These are phyloP conservation scores for Arthroderma uncinatum DNA, from an alignment of 2,329 filamentous ascomycete genomes.

Conservation along the genomic window DNA sequence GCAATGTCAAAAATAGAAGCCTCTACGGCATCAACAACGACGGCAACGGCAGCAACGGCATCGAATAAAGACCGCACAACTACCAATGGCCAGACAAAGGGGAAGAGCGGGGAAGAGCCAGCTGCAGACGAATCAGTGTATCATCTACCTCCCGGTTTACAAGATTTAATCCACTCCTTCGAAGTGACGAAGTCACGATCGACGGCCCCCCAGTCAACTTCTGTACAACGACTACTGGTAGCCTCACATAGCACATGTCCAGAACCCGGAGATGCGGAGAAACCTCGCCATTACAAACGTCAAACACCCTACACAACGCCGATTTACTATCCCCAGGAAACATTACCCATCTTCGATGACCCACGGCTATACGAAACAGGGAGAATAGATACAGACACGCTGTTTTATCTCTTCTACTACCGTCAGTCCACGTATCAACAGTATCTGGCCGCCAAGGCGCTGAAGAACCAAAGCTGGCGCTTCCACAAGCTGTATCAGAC, in stretches of 20 bases:
- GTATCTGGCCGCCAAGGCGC: slow-evolving; percentile 86
- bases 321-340: slow-evolving; percentile 81
- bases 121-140: slow-evolving; percentile 64
- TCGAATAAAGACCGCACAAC: slow-evolving; percentile 14
- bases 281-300: slow-evolving; percentile 72
- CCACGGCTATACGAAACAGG: slow-evolving; percentile 63
- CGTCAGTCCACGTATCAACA: slow-evolving; percentile 93
- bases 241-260: slow-evolving; percentile 64
- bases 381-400: slow-evolving; percentile 83
- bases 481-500: slow-evolving; percentile 99
- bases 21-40: slow-evolving; percentile 28
- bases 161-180: slow-evolving; percentile 83
- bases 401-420: slow-evolving; percentile 99
- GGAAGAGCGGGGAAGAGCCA: slow-evolving; percentile 52
- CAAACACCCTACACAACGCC: slow-evolving; percentile 68
- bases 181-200: slow-evolving; percentile 67
- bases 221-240: slow-evolving; percentile 62
- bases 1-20: slow-evolving; percentile 38
- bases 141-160: slow-evolving; percentile 76
- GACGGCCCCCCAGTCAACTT: slow-evolving; percentile 49
- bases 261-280: slow-evolving; percentile 66
- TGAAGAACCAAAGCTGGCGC: slow-evolving; percentile 96
- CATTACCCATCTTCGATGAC: slow-evolving; percentile 85
- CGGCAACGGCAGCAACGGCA: slow-evolving; percentile 34
- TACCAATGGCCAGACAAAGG: slow-evolving; percentile 36